A percentile compares a stretch with the other conserved stretches of the same genome.
Conservation (phyloP, 2,329 filamentous ascomycete species). For the Aspergillus texensis region DNA sequence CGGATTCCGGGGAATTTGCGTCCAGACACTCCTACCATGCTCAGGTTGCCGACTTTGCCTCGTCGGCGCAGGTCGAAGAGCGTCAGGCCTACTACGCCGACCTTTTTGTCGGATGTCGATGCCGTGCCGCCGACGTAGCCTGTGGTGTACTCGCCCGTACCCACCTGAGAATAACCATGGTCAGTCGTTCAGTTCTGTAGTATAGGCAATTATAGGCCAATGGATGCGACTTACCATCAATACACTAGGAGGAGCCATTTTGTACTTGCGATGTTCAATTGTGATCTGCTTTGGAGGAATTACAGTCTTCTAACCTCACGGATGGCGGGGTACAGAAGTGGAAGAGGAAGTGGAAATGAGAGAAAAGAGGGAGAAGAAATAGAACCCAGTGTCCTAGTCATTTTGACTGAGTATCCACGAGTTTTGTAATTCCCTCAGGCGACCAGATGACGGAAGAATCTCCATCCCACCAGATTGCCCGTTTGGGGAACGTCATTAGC, state of each 20-base stretch:
- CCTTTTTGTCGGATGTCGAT: slow-evolving; percentile 91
- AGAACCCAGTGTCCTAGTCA: background rate
- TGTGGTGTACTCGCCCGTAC: slow-evolving; percentile 95
- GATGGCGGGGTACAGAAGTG: background rate
- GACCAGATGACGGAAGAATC: slow-evolving; percentile 8
- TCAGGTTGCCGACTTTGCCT: slow-evolving; percentile 82
- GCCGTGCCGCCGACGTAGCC: slow-evolving; percentile 84
- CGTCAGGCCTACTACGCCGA: slow-evolving; percentile 87
- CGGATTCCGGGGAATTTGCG: slow-evolving; percentile 90
- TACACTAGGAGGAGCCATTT: slow-evolving; percentile 65
- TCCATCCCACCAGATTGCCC: slow-evolving; percentile 7
- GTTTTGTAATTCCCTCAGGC: slow-evolving; percentile 2
- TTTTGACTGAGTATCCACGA: background rate
- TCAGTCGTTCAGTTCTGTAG: background rate
- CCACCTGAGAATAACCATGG: slow-evolving; percentile 57
- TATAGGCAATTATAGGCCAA: slow-evolving; percentile 8
- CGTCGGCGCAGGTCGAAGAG: slow-evolving; percentile 85
- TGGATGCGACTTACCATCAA: slow-evolving; percentile 61
- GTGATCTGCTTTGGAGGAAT: background rate
- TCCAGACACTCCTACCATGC: slow-evolving; percentile 89
- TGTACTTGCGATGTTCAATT: slow-evolving; percentile 8
- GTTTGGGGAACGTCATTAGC: slow-evolving; percentile 12
- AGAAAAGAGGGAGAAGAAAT: background rate
- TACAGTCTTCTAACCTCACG: background rate
- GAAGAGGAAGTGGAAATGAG: background rate